Conservation (phyloP, 257 asterid species). For the Scutellaria barbata region DNA sequence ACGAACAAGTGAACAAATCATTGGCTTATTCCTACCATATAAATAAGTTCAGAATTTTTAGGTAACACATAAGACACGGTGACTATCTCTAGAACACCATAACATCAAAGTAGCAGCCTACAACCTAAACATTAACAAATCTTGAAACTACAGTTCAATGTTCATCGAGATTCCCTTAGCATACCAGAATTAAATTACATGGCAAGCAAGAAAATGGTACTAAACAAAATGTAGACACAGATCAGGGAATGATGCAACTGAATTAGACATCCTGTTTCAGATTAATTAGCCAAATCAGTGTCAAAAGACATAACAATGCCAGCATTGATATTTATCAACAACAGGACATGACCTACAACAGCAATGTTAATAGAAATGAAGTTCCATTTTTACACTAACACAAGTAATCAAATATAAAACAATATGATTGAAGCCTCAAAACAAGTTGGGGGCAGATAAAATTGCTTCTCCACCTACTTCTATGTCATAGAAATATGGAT, state of each 20-base stretch:
- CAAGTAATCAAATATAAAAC: not conserved
- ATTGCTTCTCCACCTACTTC: not conserved
- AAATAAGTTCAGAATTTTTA: not conserved
- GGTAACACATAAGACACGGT: not conserved
- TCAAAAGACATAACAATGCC: not conserved
- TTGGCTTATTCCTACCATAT: not conserved
- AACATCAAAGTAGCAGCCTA: not conserved
- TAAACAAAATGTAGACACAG: not conserved
- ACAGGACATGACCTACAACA: not conserved
- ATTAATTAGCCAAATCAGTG: not conserved
- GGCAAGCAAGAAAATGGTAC: no score
- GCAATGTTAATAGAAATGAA: not conserved
- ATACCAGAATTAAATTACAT: no score
- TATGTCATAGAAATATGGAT: not conserved
- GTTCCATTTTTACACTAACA: conserved; percentile 2
- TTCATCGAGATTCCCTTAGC: not conserved
- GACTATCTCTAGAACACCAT: not conserved
- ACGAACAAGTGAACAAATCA: conserved; percentile 4
- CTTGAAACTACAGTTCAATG: not conserved
- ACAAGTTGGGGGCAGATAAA: not conserved
- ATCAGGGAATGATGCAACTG: conserved; percentile 8
- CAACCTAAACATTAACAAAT: not conserved
- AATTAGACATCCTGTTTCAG: not conserved
- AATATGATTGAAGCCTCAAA: not conserved
- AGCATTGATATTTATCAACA: not conserved